A percentile compares a stretch with the other conserved stretches of the same genome.
Evolutionary conservation across 2,329 filamentous ascomycete genomes (phyloP).

Genomic region (Ceratocystis cubensis): DNA sequence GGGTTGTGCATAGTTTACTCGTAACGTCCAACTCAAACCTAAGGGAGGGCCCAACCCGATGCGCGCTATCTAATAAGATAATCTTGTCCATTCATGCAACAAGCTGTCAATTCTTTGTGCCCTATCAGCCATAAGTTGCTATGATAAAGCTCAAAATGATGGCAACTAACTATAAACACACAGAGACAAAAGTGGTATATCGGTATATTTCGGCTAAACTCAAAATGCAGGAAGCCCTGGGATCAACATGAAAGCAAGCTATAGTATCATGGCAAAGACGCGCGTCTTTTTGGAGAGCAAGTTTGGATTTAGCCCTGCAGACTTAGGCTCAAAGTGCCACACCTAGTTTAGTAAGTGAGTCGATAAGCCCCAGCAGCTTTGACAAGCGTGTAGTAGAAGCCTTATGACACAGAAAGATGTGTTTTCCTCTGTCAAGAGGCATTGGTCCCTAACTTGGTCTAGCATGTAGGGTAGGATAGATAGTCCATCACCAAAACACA

Average conservation of each 20-base stretch:
- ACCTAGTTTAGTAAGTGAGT: too few species aligned
- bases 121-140: background rate
- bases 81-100: too few species aligned
- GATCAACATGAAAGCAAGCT: background rate
- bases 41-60: background rate
- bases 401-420: background rate
- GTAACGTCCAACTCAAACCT: background rate
- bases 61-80: background rate
- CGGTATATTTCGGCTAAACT: background rate
- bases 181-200: background rate
- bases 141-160: too few species aligned
- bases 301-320: background rate
- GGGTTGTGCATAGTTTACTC: background rate
- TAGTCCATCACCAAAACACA: background rate
- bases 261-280: background rate
- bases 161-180: too few species aligned
- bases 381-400: background rate
- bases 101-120: background rate
- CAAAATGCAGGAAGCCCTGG: background rate
- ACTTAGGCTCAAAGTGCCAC: background rate
- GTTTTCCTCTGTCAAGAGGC: background rate
- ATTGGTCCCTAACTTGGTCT: background rate
- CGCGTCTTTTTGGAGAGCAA: constrained; percentile 6
- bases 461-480: background rate
- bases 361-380: too few species aligned